A percentile compares a stretch with the other conserved stretches of the same genome.
Conservation (phyloP, 257 asterid species). For the Osmanthus fragrans region DNA sequence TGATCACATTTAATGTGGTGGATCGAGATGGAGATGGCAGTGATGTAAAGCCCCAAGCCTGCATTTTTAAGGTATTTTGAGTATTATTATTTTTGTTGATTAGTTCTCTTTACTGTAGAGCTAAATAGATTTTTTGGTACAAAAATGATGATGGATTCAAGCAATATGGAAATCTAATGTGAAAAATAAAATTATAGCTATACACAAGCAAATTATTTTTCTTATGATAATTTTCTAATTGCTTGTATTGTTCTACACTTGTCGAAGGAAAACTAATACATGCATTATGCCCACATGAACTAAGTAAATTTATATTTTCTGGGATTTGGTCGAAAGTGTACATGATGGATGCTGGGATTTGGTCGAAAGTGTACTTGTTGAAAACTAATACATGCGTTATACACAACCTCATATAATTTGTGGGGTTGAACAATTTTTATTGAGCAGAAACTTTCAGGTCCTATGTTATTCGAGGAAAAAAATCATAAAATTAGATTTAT, state of each 20-base stretch:
- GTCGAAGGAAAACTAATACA: neutral
- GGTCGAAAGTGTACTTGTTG: neutral
- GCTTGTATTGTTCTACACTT: neutral
- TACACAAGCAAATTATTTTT: neutral
- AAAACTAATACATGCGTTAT: too few relatives aligned
- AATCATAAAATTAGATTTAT: neutral
- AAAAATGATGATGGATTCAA: neutral
- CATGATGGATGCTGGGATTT: neutral
- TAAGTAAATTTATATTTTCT: neutral
- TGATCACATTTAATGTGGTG: constrained; percentile 94
- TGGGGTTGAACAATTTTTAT: neutral
- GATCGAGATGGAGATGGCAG: constrained; percentile 79
- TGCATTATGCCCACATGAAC: neutral
- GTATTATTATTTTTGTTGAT: constrained; percentile 6
- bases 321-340: neutral
- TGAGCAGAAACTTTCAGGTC: neutral
- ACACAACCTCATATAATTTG: neutral
- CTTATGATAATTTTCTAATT: neutral
- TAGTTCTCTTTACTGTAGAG: neutral
- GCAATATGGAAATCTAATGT: neutral
- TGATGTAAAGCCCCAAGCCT: constrained; percentile 92
- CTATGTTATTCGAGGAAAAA: neutral
- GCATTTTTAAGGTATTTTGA: constrained; percentile 86
- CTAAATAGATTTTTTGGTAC: neutral
- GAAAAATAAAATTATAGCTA: neutral